Conservation (phyloP, 495 filamentous ascomycete genomes). For the Aspergillus indologenus region DNA sequence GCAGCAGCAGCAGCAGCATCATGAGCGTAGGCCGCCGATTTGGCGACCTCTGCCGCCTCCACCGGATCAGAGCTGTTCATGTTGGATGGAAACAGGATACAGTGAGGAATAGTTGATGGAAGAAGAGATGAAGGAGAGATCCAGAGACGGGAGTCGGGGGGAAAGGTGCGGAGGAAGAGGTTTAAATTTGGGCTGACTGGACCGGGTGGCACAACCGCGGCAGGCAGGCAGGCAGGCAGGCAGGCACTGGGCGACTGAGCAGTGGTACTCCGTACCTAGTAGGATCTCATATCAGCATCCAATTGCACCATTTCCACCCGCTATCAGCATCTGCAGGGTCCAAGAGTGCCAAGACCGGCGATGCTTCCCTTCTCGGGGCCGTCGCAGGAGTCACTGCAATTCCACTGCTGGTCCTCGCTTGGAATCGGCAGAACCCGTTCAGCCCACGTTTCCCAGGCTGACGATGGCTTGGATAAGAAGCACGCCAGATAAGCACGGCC, state of each 20-base stretch:
- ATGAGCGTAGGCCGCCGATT: constrained; percentile 23
- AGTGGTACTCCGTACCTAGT: too few species aligned
- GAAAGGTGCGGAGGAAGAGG: not conserved
- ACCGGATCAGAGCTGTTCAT: constrained; percentile 35
- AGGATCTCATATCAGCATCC: constrained; percentile 1
- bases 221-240: too few species aligned
- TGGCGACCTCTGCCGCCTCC: constrained; percentile 30
- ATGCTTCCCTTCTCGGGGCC: not conserved
- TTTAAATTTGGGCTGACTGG: constrained; percentile 15
- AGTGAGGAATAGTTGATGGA: constrained; percentile 9
- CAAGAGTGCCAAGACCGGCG: not conserved
- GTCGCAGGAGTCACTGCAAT: not conserved
- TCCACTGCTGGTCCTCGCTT: not conserved
- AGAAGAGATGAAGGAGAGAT: not conserved
- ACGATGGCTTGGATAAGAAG: not conserved
- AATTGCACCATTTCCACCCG: not conserved
- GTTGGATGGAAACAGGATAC: constrained; percentile 3
- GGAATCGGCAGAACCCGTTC: not conserved
- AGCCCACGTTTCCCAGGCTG: not conserved
- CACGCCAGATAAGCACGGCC: not conserved
- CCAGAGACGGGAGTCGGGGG: not conserved
- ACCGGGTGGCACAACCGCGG: not conserved
- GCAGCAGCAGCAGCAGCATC: too few species aligned
- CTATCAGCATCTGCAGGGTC: not conserved
- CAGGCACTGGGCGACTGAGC: too few species aligned